A percentile compares a stretch with the other conserved stretches of the same genome.
phyloP scores from a whole-genome alignment of 2,329 filamentous ascomycete genomes.

The Blumeria graminis region DNA sequence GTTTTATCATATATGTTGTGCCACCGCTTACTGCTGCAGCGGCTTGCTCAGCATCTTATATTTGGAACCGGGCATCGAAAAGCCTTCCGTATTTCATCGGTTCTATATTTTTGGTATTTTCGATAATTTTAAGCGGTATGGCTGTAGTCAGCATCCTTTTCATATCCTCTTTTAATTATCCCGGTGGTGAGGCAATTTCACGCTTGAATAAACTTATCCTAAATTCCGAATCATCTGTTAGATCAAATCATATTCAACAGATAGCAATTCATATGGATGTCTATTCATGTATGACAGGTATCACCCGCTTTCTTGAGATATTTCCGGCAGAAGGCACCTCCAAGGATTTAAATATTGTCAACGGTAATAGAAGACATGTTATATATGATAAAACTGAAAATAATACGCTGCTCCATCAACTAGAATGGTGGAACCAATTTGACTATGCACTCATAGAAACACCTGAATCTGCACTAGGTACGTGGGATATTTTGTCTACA shows the following conservation, averaged over 20 bases:
- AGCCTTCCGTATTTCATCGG: slow-evolving; percentile 28
- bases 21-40: slow-evolving; percentile 60
- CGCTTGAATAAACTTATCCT: slow-evolving; percentile 22
- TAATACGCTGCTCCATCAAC: slow-evolving; percentile 18
- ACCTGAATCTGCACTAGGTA: slow-evolving; percentile 21
- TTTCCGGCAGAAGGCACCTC: slow-evolving; percentile 7
- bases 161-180: slow-evolving; percentile 77
- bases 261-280: slow-evolving; percentile 38
- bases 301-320: slow-evolving; percentile 35
- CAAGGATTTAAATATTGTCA: slow-evolving; percentile 10
- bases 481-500: slow-evolving; percentile 32
- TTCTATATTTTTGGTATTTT: slow-evolving; percentile 30
- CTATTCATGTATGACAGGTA: slow-evolving; percentile 44
- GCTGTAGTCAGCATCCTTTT: slow-evolving; percentile 44
- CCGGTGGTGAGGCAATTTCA: slow-evolving; percentile 56
- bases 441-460: slow-evolving; percentile 38
- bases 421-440: slow-evolving; percentile 36
- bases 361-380: slow-evolving; percentile 11
- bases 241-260: neutral
- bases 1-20: slow-evolving; percentile 77
- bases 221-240: slow-evolving; percentile 3
- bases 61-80: slow-evolving; percentile 43
- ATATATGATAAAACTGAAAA: slow-evolving; percentile 40
- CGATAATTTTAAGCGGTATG: slow-evolving; percentile 33
- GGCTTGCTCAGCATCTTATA: slow-evolving; percentile 45